A percentile compares a stretch with the other conserved stretches of the same genome.
These are phyloP conservation scores for Sinapis alba DNA, from an alignment of 441 rosid genomes.

Conservation along the genomic window DNA sequence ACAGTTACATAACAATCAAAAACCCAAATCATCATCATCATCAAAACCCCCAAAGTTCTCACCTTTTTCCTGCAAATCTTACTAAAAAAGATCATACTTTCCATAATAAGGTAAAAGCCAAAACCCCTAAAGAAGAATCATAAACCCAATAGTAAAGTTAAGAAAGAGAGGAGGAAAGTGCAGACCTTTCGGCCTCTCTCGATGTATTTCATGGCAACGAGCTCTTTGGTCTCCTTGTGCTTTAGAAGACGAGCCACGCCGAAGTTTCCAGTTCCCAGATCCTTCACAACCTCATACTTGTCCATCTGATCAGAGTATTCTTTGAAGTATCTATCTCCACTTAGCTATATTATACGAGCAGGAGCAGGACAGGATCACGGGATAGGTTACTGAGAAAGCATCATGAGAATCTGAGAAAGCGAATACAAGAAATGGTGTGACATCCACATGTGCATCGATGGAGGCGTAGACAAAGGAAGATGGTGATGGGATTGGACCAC, in stretches of 20 bases:
- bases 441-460: constrained; percentile 31
- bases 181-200: constrained; percentile 53
- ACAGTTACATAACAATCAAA: constrained; percentile 33
- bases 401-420: not conserved
- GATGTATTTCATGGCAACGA: constrained; percentile 73
- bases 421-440: constrained; percentile 15
- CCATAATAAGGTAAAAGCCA: not conserved
- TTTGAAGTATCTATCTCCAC: not conserved
- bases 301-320: constrained; percentile 39
- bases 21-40: constrained; percentile 2
- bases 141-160: not conserved
- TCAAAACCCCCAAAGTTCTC: not conserved
- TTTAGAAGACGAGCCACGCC: constrained; percentile 67
- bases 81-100: not conserved
- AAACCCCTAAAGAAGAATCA: not conserved
- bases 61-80: not conserved
- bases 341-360: constrained; percentile 3
- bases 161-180: not conserved
- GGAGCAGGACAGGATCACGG: constrained; percentile 13
- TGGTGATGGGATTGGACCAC: constrained; percentile 30
- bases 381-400: not conserved
- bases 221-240: constrained; percentile 66
- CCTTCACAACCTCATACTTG: constrained; percentile 64
- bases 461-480: constrained; percentile 27
- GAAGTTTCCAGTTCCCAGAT: constrained; percentile 70